These are phyloP conservation scores for Exserohilum turcica DNA, from an alignment of 2,329 filamentous ascomycete genomes.

Conservation along the genomic window DNA sequence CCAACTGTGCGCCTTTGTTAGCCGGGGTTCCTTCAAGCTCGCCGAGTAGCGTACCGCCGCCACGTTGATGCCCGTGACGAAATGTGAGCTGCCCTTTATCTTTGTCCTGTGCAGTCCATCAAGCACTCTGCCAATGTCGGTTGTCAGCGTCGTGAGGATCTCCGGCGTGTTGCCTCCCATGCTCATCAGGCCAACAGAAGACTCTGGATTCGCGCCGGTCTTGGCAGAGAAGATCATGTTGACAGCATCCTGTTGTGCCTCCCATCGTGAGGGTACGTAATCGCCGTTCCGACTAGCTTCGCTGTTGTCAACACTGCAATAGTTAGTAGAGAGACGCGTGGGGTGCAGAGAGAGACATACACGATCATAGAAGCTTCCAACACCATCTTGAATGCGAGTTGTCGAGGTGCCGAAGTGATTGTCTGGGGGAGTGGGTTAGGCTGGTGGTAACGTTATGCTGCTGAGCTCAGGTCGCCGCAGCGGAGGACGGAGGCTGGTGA, in stretches of 20 bases:
- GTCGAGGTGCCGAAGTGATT: constrained; percentile 6
- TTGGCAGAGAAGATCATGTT: constrained; percentile 95
- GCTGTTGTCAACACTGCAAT: constrained; percentile 86
- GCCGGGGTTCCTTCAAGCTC: constrained; percentile 71
- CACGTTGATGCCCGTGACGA: constrained; percentile 93
- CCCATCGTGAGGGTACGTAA: constrained; percentile 86
- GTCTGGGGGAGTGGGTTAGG: constrained; percentile 14
- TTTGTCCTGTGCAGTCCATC: constrained; percentile 81
- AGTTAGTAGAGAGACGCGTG: constrained; percentile 25
- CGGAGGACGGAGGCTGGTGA: constrained; percentile 27
- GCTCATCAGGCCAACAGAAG: constrained; percentile 96
- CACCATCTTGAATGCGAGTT: constrained; percentile 72
- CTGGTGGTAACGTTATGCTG: constrained; percentile 22
- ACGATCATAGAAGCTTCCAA: constrained; percentile 99
- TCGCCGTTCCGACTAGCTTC: constrained; percentile 98
- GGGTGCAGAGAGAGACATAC: constrained; percentile 45
- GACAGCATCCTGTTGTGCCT: constrained; percentile 93
- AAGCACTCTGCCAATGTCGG: constrained; percentile 93
- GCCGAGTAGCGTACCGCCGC: constrained; percentile 74
- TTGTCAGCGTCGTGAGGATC: constrained; percentile 93
- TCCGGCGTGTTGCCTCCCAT: constrained; percentile 98
- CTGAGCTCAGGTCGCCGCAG: constrained; percentile 28
- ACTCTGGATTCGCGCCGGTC: constrained; percentile 93
- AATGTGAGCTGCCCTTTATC: constrained; percentile 85
- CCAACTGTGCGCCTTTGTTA: constrained; percentile 65